Base-by-base conservation (phyloP, 2,329 filamentous ascomycete species). In the Ceratocystis destructans region DNA sequence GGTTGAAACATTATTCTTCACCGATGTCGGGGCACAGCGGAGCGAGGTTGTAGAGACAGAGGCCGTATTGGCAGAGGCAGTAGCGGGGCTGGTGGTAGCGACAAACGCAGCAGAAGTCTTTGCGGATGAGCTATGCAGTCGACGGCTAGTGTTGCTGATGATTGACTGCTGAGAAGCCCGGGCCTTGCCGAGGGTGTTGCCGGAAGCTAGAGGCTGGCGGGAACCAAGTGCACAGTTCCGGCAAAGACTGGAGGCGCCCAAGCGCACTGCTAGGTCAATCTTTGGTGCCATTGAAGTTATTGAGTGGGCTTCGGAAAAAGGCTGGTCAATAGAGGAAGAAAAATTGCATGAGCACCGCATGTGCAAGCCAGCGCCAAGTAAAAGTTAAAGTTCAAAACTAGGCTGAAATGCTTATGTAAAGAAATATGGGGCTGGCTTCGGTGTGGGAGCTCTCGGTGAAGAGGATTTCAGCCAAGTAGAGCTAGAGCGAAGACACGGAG, bases 211-310 rank as follows among this genome's bases (percentile, higher is more conserved):
- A 22, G 48, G n/a, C 48, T 31, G 55, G 33, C 59, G 59, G 33
- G 61, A 22, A 41, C 41, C 45, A 41, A 48, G 31, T 20, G 62
- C 46, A 64, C 66, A 68, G 55, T 22, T 62, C 6, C 67, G 69
- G 28, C 62, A 67, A 37, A 68, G 25, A 6, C 68, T 62, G 12
- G 69, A 66, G 22, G 67, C 64, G 28, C 68, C 69, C 17, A 69
- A 66, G 62, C 69, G 68, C 64, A 68, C 65, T 64, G 69, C 68
- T 45, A 68, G 67, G 44, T 69, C 66, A 41, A 69, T 53, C 61
- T 67, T 66, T 10, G 68, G 66, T 33, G 66, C 63, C 69, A 69
- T 69, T 57, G 61, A 28, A 44, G 44, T 53, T 59, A 5, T 22
- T 66, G 37, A 41, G 41, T 33, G 6, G 53, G n/a, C 15, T 28